phyloP scores from a whole-genome alignment of 2,329 filamentous ascomycete species.

The Phaeosphaeria sp. region DNA sequence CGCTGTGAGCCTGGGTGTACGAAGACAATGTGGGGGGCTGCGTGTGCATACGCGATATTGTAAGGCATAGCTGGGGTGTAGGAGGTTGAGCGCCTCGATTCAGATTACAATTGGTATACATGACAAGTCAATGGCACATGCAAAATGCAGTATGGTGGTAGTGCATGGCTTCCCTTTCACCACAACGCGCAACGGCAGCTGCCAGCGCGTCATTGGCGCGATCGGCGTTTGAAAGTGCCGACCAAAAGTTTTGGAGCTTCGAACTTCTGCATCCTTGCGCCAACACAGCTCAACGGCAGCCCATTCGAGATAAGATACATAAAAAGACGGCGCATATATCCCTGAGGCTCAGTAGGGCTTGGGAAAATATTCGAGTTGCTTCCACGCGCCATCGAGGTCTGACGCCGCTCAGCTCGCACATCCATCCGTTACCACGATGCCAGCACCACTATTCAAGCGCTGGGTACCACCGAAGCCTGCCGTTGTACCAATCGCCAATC shows the following conservation, averaged over 20 bases:
- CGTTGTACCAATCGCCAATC: constrained; percentile 1
- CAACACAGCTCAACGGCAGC: background rate
- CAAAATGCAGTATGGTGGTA: background rate
- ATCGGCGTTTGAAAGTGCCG: constrained; percentile 36
- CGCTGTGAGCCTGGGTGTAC: constrained; percentile 12
- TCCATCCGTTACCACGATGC: constrained; percentile 45
- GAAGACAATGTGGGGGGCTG: background rate
- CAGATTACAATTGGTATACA: constrained; percentile 19
- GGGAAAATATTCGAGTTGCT: background rate
- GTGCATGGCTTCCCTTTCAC: constrained; percentile 3
- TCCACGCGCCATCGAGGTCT: background rate
- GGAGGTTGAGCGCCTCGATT: constrained; percentile 30
- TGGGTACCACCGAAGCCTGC: constrained; percentile 52
- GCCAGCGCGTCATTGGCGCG: constrained; percentile 26
- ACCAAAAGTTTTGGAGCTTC: constrained; percentile 16
- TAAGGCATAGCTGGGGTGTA: constrained; percentile 63
- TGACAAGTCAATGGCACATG: constrained; percentile 25
- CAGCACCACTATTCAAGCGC: constrained; percentile 55
- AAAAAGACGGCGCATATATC: background rate
- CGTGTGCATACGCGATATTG: constrained; percentile 68
- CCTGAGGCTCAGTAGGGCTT: background rate
- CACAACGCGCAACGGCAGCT: constrained; percentile 1
- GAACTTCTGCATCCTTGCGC: background rate
- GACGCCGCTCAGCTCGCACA: background rate
- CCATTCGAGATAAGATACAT: background rate